Evolutionary conservation across 441 rosid species (phyloP), one percentile per base, ranked within the genome.

Genomic region (Capsella rubella): DNA sequence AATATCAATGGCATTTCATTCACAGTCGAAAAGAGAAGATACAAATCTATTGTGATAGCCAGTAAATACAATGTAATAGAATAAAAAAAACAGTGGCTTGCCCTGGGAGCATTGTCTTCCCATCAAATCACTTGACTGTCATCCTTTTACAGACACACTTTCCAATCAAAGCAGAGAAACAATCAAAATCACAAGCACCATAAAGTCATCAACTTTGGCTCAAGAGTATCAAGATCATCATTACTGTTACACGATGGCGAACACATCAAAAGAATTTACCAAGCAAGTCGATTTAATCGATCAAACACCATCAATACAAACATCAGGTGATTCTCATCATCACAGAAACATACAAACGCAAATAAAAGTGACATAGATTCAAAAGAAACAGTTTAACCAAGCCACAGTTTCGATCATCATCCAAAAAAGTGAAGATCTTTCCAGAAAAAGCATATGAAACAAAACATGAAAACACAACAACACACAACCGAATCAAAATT

Each of bases 391-490:
- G 49, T 34, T 29, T 21, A 49, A 70, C 28, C 40, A 47, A 57
- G 27, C 47, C 9, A 64, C 55, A 70, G 67, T 27, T 31, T 64
- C 45, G 15, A 71, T 49, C 63, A 71, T 31, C 73, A 52, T 65
- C 64, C 42, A 4, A 52, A 52, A 66, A 13, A 66, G 4, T 37
- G 47, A 71, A 72, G 77, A 77, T 78, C 81, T 78, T 72, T 63
- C 49, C 49, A 52, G 16, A 52, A 3, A 8, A 18, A 27, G 3
- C 11, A 56, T 40, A 40, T n/a, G 8, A 50, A 50, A 56, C 3
- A 12, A 49, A 58, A 34, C 55, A 57, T 47, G 67, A 32, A 71
- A 65, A 66, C 67, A 76, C 21, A 66, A 67, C 64, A 45, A 71
- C 69, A 21, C 16, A 72, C 39, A 64, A 62, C 62, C 51, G 35